Evolutionary conservation across 202 grass and related monocot species (phyloP).

Genomic region (Saccharum hybrid): DNA sequence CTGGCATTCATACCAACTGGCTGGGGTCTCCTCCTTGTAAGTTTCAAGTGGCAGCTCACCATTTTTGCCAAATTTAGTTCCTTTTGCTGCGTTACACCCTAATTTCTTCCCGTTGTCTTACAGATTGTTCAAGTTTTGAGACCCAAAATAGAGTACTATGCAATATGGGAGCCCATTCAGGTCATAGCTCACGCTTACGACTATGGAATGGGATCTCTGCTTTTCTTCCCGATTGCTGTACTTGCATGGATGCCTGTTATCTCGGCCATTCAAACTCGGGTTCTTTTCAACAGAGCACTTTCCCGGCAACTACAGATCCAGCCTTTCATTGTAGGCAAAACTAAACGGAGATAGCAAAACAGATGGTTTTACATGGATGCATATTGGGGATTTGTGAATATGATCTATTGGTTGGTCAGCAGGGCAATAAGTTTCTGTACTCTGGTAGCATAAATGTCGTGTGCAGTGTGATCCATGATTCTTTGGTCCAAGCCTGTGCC

Average conservation of each 20-base stretch:
- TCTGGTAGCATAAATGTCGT: constrained; percentile 41
- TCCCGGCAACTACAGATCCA: constrained; percentile 80
- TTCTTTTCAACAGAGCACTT: constrained; percentile 95
- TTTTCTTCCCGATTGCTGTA: constrained; percentile 77
- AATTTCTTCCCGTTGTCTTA: background rate
- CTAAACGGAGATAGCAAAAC: constrained; percentile 59
- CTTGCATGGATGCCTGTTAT: constrained; percentile 92
- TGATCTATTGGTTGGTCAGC: constrained; percentile 39
- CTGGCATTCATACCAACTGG: constrained; percentile 94
- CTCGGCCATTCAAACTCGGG: constrained; percentile 87
- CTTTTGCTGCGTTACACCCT: background rate
- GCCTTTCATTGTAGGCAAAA: constrained; percentile 79
- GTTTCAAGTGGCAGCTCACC: background rate
- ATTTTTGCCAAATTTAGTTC: background rate
- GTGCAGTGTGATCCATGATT: constrained; percentile 40
- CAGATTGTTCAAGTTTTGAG: constrained; percentile 91
- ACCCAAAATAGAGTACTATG: constrained; percentile 73
- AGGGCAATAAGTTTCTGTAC: background rate
- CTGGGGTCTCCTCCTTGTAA: constrained; percentile 86
- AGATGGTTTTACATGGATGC: constrained; percentile 27
- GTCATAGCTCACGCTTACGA: constrained; percentile 91
- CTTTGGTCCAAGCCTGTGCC: constrained; percentile 21
- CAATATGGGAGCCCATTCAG: constrained; percentile 85
- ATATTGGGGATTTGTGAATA: constrained; percentile 46
- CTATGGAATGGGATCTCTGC: constrained; percentile 78